Evolutionary conservation across 306 rosid species (phyloP).

Genomic region (Begonia peltatifolia): DNA sequence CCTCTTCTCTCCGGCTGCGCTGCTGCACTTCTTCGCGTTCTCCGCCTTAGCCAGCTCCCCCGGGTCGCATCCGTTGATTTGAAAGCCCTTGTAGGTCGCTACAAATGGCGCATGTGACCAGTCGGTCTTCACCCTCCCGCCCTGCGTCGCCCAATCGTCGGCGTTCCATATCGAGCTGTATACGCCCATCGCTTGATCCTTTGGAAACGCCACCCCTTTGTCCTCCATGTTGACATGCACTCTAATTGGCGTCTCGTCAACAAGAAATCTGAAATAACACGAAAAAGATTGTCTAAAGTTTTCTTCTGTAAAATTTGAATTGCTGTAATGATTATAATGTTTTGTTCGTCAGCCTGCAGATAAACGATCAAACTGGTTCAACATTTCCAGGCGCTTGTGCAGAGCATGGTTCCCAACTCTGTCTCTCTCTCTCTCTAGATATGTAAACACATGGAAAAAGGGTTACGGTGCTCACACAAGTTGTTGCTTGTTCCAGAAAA

Average conservation of each 20-base stretch:
- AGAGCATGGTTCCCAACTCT: too few species aligned
- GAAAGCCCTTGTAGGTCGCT: constrained; percentile 52
- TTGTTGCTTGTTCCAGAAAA: constrained; percentile 91
- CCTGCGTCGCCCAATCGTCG: constrained; percentile 97
- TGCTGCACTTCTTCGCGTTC: constrained; percentile 43
- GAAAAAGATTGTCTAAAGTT: too few species aligned
- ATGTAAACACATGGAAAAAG: too few species aligned
- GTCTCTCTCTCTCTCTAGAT: too few species aligned
- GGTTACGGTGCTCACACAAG: constrained; percentile 41
- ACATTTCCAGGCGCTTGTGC: too few species aligned
- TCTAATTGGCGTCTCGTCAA: constrained; percentile 83
- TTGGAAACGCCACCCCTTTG: constrained; percentile 76
- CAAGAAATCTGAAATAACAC: constrained; percentile 32
- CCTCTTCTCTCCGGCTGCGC: constrained; percentile 46
- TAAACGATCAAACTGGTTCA: too few species aligned
- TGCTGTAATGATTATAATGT: too few species aligned
- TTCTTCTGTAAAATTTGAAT: too few species aligned
- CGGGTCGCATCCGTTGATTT: constrained; percentile 55
- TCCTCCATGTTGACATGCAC: constrained; percentile 72
- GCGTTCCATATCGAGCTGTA: constrained; percentile 97
- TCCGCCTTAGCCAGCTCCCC: constrained; percentile 21
- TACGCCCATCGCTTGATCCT: constrained; percentile 90
- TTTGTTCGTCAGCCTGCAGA: too few species aligned
- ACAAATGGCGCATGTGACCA: constrained; percentile 89
- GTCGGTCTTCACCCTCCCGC: constrained; percentile 88